Conservation (phyloP, 805 yeast genomes). For the Candida chauliodis region DNA sequence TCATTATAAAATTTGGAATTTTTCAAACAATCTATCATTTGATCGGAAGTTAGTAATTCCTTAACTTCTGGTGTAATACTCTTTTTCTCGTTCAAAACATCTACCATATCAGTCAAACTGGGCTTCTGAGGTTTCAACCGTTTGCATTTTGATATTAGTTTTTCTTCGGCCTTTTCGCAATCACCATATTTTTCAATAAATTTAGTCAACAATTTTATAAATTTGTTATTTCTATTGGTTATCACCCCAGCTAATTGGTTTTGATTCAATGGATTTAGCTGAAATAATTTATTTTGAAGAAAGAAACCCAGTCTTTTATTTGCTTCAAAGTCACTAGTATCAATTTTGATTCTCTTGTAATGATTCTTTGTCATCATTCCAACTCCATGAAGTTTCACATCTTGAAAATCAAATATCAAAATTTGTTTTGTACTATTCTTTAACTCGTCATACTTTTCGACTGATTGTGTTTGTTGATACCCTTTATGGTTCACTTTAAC, state of each 20-base stretch:
- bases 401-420: conserved; percentile 73
- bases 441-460: conserved; percentile 46
- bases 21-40: conserved; percentile 49
- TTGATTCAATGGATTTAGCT: conserved; percentile 48
- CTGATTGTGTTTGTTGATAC: conserved; percentile 26
- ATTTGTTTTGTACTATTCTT: conserved; percentile 34
- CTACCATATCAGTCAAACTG: conserved; percentile 51
- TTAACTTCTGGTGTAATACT: conserved; percentile 8
- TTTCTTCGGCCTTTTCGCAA: conserved; percentile 37
- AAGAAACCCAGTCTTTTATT: conserved; percentile 20
- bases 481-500: conserved; percentile 37
- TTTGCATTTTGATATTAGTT: conserved; percentile 34
- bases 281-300: conserved; percentile 38
- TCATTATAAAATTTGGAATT: conserved; percentile 49
- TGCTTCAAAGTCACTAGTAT: conserved; percentile 9
- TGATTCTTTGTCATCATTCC: conserved; percentile 25
- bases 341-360: conserved; percentile 8
- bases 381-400: conserved; percentile 55
- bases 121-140: conserved; percentile 46
- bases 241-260: conserved; percentile 62
- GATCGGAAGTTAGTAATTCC: conserved; percentile 22
- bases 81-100: conserved; percentile 12
- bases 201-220: conserved; percentile 20
- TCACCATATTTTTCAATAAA: conserved; percentile 10
- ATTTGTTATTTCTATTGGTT: conserved; percentile 51